Percentiles rank a stretch among this genome's conserved stretches.
Evolutionary conservation across 768 basidiomycete genomes (phyloP).

Genomic region (Pulveroboletus sp.): DNA sequence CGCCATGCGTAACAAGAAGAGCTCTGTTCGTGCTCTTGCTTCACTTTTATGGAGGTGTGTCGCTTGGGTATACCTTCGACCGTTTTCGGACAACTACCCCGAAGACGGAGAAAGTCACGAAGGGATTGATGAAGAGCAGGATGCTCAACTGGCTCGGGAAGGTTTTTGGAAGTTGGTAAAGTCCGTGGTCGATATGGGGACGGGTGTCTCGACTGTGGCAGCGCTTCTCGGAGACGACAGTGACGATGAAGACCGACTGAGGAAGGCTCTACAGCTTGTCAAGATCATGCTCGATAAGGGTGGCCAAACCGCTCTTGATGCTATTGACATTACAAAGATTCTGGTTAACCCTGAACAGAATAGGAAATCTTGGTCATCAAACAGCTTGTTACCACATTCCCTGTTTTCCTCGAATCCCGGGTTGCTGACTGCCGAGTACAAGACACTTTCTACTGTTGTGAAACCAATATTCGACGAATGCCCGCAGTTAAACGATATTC

Average conservation of each 20-base stretch:
- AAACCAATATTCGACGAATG: constrained; percentile 51
- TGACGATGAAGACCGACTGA: constrained; percentile 39
- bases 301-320: constrained; percentile 48
- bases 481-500: constrained; percentile 48
- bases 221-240: constrained; percentile 44
- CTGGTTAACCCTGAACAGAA: constrained; percentile 35
- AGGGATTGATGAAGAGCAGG: constrained; percentile 18
- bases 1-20: constrained; percentile 59
- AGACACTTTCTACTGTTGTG: constrained; percentile 42
- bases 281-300: constrained; percentile 54
- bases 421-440: constrained; percentile 50
- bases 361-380: constrained; percentile 40
- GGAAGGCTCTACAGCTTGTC: constrained; percentile 46
- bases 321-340: constrained; percentile 45
- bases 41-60: constrained; percentile 63
- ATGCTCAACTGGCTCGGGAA: constrained; percentile 28
- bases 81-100: constrained; percentile 29
- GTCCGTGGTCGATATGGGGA: constrained; percentile 52
- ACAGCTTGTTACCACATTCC: constrained; percentile 45
- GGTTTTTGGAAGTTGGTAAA: constrained; percentile 47
- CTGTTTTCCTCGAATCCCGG: constrained; percentile 57
- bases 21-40: constrained; percentile 56
- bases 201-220: constrained; percentile 53
- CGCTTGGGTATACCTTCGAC: constrained; percentile 62
- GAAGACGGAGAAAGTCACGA: constrained; percentile 24